Base-by-base conservation (phyloP, 805 yeast species). In the Kazachstania viticola region DNA sequence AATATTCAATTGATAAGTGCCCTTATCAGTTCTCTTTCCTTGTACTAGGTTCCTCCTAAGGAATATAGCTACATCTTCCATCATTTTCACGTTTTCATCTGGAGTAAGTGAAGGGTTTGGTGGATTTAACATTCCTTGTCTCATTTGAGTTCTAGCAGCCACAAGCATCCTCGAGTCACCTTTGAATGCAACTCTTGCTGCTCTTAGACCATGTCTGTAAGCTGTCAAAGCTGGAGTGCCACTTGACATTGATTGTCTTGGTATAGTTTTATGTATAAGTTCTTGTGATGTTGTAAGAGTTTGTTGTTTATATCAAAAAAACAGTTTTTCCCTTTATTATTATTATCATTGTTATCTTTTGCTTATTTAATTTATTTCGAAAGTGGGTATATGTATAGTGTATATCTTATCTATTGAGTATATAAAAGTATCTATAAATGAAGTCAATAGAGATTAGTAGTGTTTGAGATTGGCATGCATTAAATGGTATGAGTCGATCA, bases 1-100 rank as follows among this genome's bases (percentile, higher is more conserved):
- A 43, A 88, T 75, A 42, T 78, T 78, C 46, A 88, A 64, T 31
- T 48, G 51, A 21, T 50, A 55, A 8, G 39, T 4, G n/a, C 22
- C 35, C 5, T 23, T 32, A 9, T 36, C 61, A 2, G 48, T 54
- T 44, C 59, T 67, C 38, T 58, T 62, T 6, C 94, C 97, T 58
- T 88, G 98, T 3, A 88, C 96, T n/a, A 88, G 65, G 54, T 88
- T 88, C 36, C 67, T 63, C 30, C 69, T 63, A 36, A 88, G 61
- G 40, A 85, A 78, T 25, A 54, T 51, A 1, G 87, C 73, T n/a
- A 88, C 79, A 13, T 77, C 87, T 32, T 75, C 69, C 36, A 85
- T 59, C 39, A 72, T 65, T 31, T 66, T 56, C 19, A 79, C 56
- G 35, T 75, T 65, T 35, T 71, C 67, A 5, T 64, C 67, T 3